Evolutionary conservation across 2,329 filamentous ascomycete species (phyloP).

Genomic region (Cercospora sp.): DNA sequence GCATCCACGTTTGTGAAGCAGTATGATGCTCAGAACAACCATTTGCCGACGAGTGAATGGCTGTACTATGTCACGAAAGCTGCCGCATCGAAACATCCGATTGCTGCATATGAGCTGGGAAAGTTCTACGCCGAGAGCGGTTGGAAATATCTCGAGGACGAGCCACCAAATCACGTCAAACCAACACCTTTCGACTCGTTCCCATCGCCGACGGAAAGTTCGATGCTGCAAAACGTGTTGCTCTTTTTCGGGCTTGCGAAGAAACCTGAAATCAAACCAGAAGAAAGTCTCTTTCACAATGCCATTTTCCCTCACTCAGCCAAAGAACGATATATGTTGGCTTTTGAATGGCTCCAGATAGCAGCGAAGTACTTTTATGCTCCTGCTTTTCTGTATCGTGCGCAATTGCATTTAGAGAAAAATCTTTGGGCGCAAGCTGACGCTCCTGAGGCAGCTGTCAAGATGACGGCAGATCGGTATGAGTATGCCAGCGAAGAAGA

Average conservation of each 20-base stretch:
- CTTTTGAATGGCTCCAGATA: constrained; percentile 33
- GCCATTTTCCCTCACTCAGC: constrained; percentile 34
- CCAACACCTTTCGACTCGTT: constrained; percentile 39
- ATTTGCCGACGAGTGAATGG: constrained; percentile 41
- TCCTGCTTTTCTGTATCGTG: constrained; percentile 32
- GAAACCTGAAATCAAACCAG: constrained; percentile 10
- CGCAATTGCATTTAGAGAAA: constrained; percentile 30
- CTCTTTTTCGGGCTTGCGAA: constrained; percentile 13
- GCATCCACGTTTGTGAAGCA: constrained; percentile 32
- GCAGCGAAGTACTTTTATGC: constrained; percentile 29
- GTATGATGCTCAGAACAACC: constrained; percentile 23
- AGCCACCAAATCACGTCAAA: constrained; percentile 37
- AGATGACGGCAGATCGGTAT: constrained; percentile 31
- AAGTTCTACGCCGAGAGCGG: constrained; percentile 41
- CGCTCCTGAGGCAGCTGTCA: constrained; percentile 29
- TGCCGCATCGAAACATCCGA: constrained; percentile 43
- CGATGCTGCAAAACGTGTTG: not conserved
- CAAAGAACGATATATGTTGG: constrained; percentile 28
- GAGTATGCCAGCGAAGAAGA: constrained; percentile 29
- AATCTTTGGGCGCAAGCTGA: constrained; percentile 29
- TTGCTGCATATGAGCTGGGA: constrained; percentile 43
- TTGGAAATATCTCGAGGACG: constrained; percentile 39
- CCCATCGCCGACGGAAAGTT: constrained; percentile 18
- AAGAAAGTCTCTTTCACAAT: constrained; percentile 31
- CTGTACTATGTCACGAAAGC: constrained; percentile 49